phyloP scores from a whole-genome alignment of 2,329 filamentous ascomycete genomes.

The Cladosporium sp. region DNA sequence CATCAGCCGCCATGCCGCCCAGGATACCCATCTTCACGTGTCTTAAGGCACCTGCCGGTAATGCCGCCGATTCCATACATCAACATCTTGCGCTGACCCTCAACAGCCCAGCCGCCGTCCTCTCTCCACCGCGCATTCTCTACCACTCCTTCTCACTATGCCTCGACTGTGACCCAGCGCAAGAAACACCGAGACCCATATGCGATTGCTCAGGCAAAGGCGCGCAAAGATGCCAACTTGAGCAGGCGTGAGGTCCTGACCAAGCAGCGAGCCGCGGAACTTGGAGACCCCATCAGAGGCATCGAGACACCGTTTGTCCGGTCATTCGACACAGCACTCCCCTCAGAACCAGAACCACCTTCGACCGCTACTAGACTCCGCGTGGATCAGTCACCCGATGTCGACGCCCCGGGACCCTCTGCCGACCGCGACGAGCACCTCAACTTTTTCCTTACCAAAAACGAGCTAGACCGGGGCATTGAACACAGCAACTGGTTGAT shows the following conservation, averaged over 20 bases:
- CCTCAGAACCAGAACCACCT: slow-evolving; percentile 25
- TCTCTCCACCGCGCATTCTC: slow-evolving; percentile 42
- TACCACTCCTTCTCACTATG: slow-evolving; percentile 58
- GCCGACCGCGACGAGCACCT: slow-evolving; percentile 41
- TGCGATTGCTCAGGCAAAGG: slow-evolving; percentile 69
- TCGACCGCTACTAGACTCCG: slow-evolving; percentile 17
- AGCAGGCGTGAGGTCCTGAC: slow-evolving; percentile 66
- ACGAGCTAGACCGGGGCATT: slow-evolving; percentile 62
- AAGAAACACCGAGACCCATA: slow-evolving; percentile 73
- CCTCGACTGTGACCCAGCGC: slow-evolving; percentile 51
- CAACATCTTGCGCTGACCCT: neutral
- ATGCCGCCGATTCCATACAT: neutral
- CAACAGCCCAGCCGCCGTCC: slow-evolving; percentile 12
- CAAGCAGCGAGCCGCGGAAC: slow-evolving; percentile 55
- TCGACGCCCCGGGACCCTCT: slow-evolving; percentile 2
- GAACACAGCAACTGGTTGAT: slow-evolving; percentile 63
- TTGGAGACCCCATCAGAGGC: slow-evolving; percentile 76
- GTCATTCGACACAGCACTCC: slow-evolving; percentile 62
- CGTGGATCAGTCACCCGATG: slow-evolving; percentile 1
- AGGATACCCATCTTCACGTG: slow-evolving; percentile 40
- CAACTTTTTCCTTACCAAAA: slow-evolving; percentile 68
- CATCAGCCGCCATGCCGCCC: slow-evolving; percentile 37
- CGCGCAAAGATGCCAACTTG: slow-evolving; percentile 77
- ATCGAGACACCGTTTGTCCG: slow-evolving; percentile 74
- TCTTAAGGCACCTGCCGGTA: slow-evolving; percentile 37